Conservation (phyloP, 768 basidiomycete genomes). For the Serpula lacrymans region DNA sequence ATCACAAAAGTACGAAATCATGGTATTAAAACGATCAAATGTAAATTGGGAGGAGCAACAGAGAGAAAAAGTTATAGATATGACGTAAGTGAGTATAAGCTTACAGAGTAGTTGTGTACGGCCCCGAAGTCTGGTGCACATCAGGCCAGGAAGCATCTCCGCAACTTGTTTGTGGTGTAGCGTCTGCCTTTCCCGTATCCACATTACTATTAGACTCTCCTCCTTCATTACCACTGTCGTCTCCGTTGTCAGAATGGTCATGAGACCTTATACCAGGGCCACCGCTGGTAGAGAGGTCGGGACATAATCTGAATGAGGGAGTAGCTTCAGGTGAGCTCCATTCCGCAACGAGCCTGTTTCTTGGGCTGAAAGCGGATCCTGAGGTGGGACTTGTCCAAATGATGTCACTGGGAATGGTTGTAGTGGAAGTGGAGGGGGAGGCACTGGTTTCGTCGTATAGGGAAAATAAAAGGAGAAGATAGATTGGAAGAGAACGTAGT, state of each 20-base stretch:
- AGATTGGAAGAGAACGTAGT: constrained; percentile 1
- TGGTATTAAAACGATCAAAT: background rate
- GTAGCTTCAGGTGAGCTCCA: constrained; percentile 24
- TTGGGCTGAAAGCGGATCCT: constrained; percentile 23
- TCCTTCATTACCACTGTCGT: too few relatives aligned
- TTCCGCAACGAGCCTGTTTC: constrained; percentile 28
- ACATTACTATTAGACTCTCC: too few relatives aligned
- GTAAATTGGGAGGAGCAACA: too few relatives aligned
- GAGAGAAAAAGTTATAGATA: too few relatives aligned
- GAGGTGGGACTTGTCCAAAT: constrained; percentile 25
- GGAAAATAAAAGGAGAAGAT: constrained; percentile 5
- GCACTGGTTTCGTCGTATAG: too few relatives aligned
- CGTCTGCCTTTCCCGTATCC: background rate
- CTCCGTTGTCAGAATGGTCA: too few relatives aligned
- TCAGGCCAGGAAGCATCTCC: constrained; percentile 24
- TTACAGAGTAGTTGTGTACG: constrained; percentile 22
- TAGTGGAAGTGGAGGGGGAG: background rate
- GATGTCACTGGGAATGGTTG: constrained; percentile 10
- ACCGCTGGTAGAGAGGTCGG: constrained; percentile 5
- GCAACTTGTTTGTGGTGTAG: constrained; percentile 7
- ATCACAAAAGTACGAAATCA: background rate
- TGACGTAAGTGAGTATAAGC: constrained; percentile 5
- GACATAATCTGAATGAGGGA: constrained; percentile 33
- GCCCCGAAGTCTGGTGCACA: constrained; percentile 19
- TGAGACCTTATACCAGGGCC: too few relatives aligned